Evolutionary conservation across 164 flowering plant genomes (phyloP).

Genomic region (Taxillus chinensis): DNA sequence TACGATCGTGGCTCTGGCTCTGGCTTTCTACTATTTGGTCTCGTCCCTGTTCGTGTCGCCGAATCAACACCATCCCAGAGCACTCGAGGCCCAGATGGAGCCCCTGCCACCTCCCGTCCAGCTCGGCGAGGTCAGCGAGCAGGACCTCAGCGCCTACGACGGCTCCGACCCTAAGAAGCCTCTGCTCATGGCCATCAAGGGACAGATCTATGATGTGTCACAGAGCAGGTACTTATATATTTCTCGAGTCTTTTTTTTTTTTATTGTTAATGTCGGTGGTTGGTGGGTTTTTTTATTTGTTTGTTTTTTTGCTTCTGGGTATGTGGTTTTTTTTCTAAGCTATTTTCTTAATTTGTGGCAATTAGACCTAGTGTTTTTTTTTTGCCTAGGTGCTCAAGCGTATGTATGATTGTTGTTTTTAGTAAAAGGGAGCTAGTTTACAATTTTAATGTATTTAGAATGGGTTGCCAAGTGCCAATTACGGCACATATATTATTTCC

Average conservation of each 20-base stretch:
- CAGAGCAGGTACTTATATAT: slow-evolving; percentile 49
- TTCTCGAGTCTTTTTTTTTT: not conserved
- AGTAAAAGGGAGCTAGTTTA: no score
- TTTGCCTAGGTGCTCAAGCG: not conserved
- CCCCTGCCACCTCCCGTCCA: slow-evolving; percentile 95
- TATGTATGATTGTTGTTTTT: no score
- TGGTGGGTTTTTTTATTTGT: not conserved
- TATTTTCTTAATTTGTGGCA: not conserved
- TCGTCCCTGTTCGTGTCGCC: slow-evolving; percentile 28
- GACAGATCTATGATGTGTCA: slow-evolving; percentile 96
- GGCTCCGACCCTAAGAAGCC: slow-evolving; percentile 84
- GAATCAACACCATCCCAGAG: slow-evolving; percentile 14
- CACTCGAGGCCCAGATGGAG: slow-evolving; percentile 35
- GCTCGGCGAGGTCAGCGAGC: slow-evolving; percentile 78
- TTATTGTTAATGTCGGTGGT: not conserved
- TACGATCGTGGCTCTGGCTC: slow-evolving; percentile 44
- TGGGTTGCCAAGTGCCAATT: no score
- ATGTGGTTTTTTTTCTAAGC: not conserved
- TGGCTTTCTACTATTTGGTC: slow-evolving; percentile 36
- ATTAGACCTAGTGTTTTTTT: not conserved
- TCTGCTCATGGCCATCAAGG: slow-evolving; percentile 92
- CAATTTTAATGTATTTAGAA: no score
- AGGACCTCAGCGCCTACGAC: slow-evolving; percentile 71
- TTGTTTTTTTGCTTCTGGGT: not conserved
- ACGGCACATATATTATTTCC: no score